A percentile compares a stretch with the other conserved stretches of the same genome.
These are phyloP conservation scores for Salix viminalis DNA, from an alignment of 345 rosid species.

Conservation along the genomic window DNA sequence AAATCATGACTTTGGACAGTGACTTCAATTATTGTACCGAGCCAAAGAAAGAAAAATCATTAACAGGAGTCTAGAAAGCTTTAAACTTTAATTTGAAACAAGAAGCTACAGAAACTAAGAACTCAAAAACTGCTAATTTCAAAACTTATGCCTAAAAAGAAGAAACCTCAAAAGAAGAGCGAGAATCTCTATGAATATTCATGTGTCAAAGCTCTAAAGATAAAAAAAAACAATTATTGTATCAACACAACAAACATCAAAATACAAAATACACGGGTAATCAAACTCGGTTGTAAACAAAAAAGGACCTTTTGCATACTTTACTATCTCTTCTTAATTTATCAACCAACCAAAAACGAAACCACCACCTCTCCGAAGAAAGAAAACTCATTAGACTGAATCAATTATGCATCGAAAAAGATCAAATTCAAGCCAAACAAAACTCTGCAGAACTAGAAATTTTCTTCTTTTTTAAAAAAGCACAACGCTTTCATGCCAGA, in stretches of 20 bases:
- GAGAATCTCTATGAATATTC: slow-evolving; percentile 25
- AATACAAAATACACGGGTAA: background rate
- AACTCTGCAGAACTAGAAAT: background rate
- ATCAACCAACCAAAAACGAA: background rate
- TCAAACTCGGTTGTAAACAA: background rate
- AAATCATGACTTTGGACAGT: background rate
- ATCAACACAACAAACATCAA: background rate
- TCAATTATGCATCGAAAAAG: background rate
- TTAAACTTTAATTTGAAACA: slow-evolving; percentile 6
- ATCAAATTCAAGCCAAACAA: slow-evolving; percentile 6
- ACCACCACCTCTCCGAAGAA: slow-evolving; percentile 5
- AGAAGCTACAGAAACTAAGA: slow-evolving; percentile 8
- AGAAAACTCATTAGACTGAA: slow-evolving; percentile 8
- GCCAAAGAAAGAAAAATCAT: slow-evolving; percentile 3
- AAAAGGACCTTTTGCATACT: background rate
- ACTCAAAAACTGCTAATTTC: background rate
- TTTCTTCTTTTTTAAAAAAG: background rate
- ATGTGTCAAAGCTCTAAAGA: slow-evolving; percentile 1
- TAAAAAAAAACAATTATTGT: background rate
- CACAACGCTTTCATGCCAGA: background rate
- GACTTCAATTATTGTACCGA: background rate
- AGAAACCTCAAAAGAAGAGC: slow-evolving; percentile 4
- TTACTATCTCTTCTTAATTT: background rate
- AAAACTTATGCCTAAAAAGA: slow-evolving; percentile 10
- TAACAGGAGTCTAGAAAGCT: slow-evolving; percentile 8